Conservation (phyloP, 306 rosid genomes). For the Lithocarpus polystachyus region DNA sequence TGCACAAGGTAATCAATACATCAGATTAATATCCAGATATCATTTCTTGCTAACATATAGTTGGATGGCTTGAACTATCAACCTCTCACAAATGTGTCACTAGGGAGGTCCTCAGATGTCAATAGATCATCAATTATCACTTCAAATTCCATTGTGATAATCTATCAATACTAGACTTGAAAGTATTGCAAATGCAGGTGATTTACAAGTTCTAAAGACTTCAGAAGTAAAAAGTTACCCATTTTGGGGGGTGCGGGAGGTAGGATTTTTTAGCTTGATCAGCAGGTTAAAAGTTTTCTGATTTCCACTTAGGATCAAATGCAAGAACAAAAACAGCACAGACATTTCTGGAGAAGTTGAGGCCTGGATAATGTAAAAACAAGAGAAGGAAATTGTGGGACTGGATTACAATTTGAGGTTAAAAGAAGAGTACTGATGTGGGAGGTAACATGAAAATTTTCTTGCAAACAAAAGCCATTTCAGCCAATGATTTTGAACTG, state of each 20-base stretch:
- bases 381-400: neutral
- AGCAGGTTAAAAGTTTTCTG: neutral
- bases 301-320: slow-evolving; percentile 5
- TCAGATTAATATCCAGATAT: too few relatives aligned
- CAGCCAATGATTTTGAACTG: neutral
- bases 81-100: too few relatives aligned
- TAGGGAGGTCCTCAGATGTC: too few relatives aligned
- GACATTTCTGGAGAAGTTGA: slow-evolving; percentile 65
- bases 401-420: neutral
- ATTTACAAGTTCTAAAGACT: slow-evolving; percentile 77
- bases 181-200: slow-evolving; percentile 66
- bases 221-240: slow-evolving; percentile 41
- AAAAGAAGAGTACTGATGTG: neutral
- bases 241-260: neutral
- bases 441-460: neutral
- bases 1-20: too few relatives aligned
- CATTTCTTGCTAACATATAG: too few relatives aligned
- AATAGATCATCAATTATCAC: too few relatives aligned
- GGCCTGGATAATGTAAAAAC: slow-evolving; percentile 21
- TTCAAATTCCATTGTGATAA: slow-evolving; percentile 50
- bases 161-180: slow-evolving; percentile 66
- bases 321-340: slow-evolving; percentile 66
- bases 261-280: too few relatives aligned
- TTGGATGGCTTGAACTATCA: too few relatives aligned
- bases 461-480: neutral